Conservation (phyloP, 306 rosid species). For the Vicia faba region DNA sequence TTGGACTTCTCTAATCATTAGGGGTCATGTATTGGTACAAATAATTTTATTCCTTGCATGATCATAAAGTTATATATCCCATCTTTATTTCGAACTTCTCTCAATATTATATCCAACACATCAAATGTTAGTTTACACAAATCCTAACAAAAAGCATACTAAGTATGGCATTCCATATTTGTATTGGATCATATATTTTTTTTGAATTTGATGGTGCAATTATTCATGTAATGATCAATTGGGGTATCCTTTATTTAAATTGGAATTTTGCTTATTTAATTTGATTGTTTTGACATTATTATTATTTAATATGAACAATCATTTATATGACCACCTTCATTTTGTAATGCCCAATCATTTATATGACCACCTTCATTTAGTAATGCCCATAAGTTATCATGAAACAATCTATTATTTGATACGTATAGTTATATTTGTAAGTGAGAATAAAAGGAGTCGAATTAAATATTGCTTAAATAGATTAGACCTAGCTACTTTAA, state of each 20-base stretch:
- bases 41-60: not conserved
- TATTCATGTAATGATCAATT: not conserved
- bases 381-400: not conserved
- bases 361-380: not conserved
- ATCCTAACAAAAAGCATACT: not conserved
- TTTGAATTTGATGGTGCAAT: not conserved
- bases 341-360: not conserved
- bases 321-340: not conserved
- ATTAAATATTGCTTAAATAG: too few species aligned
- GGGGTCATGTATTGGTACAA: not conserved
- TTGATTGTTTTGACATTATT: fast-evolving
- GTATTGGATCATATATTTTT: not conserved
- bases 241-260: not conserved
- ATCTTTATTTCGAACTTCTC: not conserved
- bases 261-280: not conserved
- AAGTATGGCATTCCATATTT: not conserved
- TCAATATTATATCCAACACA: not conserved
- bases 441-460: too few species aligned
- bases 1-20: constrained; percentile 5
- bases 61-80: not conserved
- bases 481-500: too few species aligned
- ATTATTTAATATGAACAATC: not conserved
- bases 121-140: not conserved
- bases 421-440: too few species aligned
- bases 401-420: too few species aligned